Percentiles rank a stretch among this genome's conserved stretches.
Evolutionary conservation across 1,284 basidiomycete species (phyloP).

Genomic region (Cronartium quercuum): DNA sequence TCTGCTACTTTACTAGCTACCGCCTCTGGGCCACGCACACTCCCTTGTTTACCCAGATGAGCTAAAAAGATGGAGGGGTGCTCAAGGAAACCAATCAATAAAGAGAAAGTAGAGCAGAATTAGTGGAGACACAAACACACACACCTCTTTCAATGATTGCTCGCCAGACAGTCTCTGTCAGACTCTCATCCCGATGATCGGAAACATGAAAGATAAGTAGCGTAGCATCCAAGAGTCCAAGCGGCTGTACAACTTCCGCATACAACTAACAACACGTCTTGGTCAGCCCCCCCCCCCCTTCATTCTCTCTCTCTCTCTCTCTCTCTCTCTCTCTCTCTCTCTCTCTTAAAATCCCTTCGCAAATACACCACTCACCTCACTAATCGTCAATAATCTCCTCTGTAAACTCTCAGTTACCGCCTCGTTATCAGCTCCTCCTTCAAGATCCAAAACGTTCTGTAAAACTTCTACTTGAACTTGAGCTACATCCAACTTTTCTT

Average conservation of each 20-base stretch:
- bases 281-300: constrained; percentile 51
- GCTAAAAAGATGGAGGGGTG: constrained; percentile 49
- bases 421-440: constrained; percentile 49
- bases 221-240: constrained; percentile 75
- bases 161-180: constrained; percentile 81
- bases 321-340: constrained; percentile 64
- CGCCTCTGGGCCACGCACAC: constrained; percentile 59
- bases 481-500: constrained; percentile 94
- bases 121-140: constrained; percentile 44
- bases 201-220: constrained; percentile 88
- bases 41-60: constrained; percentile 45
- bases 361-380: constrained; percentile 50
- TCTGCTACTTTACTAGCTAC: constrained; percentile 62
- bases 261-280: constrained; percentile 61
- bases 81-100: constrained; percentile 4
- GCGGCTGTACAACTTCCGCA: constrained; percentile 77
- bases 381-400: constrained; percentile 52
- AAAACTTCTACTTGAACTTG: constrained; percentile 85
- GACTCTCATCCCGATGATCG: constrained; percentile 75
- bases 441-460: constrained; percentile 50
- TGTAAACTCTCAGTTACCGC: constrained; percentile 59
- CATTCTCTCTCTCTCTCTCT: constrained; percentile 64
- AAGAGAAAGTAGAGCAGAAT: neutral
- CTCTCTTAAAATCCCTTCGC: constrained; percentile 48
- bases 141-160: constrained; percentile 71